These are phyloP conservation scores for Saccharomycopsis vini DNA, from an alignment of 805 yeast genomes.

Conservation along the genomic window DNA sequence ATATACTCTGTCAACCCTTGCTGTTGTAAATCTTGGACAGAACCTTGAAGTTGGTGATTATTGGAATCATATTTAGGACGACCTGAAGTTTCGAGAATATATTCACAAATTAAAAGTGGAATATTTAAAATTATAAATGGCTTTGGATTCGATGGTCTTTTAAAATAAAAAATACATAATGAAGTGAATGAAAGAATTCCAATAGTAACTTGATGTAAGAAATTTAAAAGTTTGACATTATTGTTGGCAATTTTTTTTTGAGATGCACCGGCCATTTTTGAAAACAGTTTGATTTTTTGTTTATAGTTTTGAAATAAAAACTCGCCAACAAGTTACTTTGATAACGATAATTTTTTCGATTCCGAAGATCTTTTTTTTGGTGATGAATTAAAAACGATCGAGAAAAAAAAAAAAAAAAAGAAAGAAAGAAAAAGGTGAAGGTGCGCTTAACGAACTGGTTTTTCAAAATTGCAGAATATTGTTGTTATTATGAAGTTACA, in stretches of 20 bases:
- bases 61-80: conserved; percentile 41
- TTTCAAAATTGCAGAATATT: too few relatives aligned
- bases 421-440: too few relatives aligned
- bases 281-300: too few relatives aligned
- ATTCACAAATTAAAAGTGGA: conserved; percentile 39
- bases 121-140: conserved; percentile 35
- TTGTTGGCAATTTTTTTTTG: conserved; percentile 31
- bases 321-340: too few relatives aligned
- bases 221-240: conserved; percentile 26
- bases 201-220: conserved; percentile 29
- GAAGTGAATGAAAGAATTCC: conserved; percentile 33
- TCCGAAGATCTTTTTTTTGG: too few relatives aligned
- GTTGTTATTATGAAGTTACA: too few relatives aligned
- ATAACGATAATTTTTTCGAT: too few relatives aligned
- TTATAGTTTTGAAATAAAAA: too few relatives aligned
- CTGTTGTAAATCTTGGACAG: conserved; percentile 57
- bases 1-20: conserved; percentile 63
- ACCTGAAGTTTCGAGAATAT: conserved; percentile 48
- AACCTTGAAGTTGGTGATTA: conserved; percentile 36
- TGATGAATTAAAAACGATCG: too few relatives aligned
- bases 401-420: too few relatives aligned
- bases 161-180: conserved; percentile 29
- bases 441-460: too few relatives aligned
- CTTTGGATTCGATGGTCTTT: conserved; percentile 38
- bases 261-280: conserved; percentile 36